Evolutionary conservation across 148 eudicot genomes (phyloP), one percentile per base, ranked within the genome.

Genomic region (Heliosperma pusillum): DNA sequence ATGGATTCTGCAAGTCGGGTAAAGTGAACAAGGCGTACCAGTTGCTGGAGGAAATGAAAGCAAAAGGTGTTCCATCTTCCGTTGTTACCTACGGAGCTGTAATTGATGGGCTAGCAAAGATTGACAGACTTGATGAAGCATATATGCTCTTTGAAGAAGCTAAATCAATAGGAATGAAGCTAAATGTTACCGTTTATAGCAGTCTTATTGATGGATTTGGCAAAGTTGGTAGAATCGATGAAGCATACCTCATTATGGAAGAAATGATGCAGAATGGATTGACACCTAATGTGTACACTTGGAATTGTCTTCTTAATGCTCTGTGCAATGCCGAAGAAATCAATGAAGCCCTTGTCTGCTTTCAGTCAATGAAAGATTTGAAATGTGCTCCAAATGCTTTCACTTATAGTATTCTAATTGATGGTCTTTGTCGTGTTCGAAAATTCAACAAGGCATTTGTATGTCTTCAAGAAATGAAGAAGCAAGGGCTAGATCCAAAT

Each of bases 111-210:
- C 96, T 94, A 79, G 88, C 97, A 44, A 94, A 94, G 81, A 94
- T 94, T 65, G 98, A 94, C 77, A 82, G 98, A 77, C 98, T 94
- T 78, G 98, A 94, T 82, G 98, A 94, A 82, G 96, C 98, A 64
- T 94, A 94, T 83, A 91, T 94, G 97, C 90, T 94, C 72, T 94
- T 94, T 77, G 98, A 94, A 90, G 98, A 94, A 85, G 98, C 97
- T 75, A 91, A 94, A 84, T 86, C 96, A 44, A 59, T 75, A 24
- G 93, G 96, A 21, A 73, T 91, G 64, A 87, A 85, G 74, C 62
- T 94, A 59, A 94, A 91, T 70, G 86, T 87, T 50, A 80, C 91
- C 55, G 83, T 91, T 44, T 93, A 93, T 76, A 91, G 95, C 81
- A 93, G 97, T 80, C 95, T 93, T 44, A 79, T 93, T 71, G 97